Conservation (phyloP, 768 basidiomycete genomes). For the Lactarius vividus region DNA sequence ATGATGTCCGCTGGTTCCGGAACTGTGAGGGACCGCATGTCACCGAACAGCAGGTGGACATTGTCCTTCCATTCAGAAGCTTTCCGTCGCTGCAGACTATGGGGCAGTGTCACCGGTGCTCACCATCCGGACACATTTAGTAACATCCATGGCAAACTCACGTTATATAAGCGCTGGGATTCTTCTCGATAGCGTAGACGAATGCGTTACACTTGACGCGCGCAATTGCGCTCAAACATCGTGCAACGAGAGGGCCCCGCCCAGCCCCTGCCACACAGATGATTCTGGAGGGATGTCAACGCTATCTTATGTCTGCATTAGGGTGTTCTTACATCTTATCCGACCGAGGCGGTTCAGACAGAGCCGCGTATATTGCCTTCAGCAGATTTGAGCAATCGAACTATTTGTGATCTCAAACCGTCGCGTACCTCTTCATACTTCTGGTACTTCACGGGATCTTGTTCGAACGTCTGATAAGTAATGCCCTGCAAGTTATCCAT, state of each 20-base stretch:
- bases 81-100: conserved; percentile 81
- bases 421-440: conserved; percentile 84
- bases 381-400: background rate
- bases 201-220: conserved; percentile 59
- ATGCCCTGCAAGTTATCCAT: conserved; percentile 97
- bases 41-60: conserved; percentile 86
- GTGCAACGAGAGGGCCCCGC: conserved; percentile 86
- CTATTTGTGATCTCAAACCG: background rate
- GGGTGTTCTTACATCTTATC: conserved; percentile 56
- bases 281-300: conserved; percentile 44
- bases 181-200: conserved; percentile 94
- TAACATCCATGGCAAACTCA: conserved; percentile 42
- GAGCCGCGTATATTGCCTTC: conserved; percentile 77
- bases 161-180: conserved; percentile 94
- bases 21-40: conserved; percentile 83
- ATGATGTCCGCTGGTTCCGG: conserved; percentile 91
- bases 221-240: conserved; percentile 74
- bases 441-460: conserved; percentile 94
- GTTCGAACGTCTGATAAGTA: conserved; percentile 97
- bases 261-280: conserved; percentile 95
- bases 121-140: conserved; percentile 22
- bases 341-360: conserved; percentile 64
- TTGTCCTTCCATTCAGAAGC: conserved; percentile 76
- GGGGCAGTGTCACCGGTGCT: conserved; percentile 6
- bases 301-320: background rate